Evolutionary conservation across 441 rosid genomes (phyloP).

Genomic region (Erodium chrysanthum): DNA sequence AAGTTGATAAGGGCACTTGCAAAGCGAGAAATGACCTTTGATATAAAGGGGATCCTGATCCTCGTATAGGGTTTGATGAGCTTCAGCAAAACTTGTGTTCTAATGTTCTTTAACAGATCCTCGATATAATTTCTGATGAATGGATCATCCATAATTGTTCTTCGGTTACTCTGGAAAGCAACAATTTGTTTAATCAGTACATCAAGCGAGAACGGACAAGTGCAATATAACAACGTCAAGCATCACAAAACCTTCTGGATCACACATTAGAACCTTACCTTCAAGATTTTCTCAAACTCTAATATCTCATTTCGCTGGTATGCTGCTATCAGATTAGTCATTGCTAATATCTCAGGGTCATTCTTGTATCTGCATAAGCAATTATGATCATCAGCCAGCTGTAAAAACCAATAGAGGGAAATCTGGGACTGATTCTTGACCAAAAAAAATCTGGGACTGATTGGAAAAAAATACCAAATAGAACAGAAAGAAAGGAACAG

Average conservation of each 20-base stretch:
- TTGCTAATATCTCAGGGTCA: conserved; percentile 96
- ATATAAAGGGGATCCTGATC: conserved; percentile 89
- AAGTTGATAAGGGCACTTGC: too few relatives aligned
- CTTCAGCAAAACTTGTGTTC: conserved; percentile 94
- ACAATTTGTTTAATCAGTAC: conserved; percentile 3
- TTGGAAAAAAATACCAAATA: not conserved
- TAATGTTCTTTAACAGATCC: conserved; percentile 89
- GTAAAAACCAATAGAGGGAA: not conserved
- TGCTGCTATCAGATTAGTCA: conserved; percentile 95
- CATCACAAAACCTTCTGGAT: not conserved
- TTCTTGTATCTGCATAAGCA: conserved; percentile 63
- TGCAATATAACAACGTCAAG: not conserved
- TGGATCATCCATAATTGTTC: conserved; percentile 95
- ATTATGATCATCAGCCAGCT: not conserved
- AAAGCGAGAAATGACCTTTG: conserved; percentile 39
- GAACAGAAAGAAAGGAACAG: not conserved
- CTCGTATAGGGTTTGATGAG: conserved; percentile 93
- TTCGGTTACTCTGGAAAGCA: conserved; percentile 63
- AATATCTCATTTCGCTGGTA: conserved; percentile 92
- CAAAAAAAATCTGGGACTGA: too few relatives aligned
- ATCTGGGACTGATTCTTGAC: not conserved
- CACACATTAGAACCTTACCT: conserved; percentile 37
- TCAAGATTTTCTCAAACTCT: conserved; percentile 94
- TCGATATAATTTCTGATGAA: conserved; percentile 93
- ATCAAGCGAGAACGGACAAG: not conserved